Evolutionary conservation across 257 asterid genomes (phyloP).

Genomic region (Thymus mandschuricus): DNA sequence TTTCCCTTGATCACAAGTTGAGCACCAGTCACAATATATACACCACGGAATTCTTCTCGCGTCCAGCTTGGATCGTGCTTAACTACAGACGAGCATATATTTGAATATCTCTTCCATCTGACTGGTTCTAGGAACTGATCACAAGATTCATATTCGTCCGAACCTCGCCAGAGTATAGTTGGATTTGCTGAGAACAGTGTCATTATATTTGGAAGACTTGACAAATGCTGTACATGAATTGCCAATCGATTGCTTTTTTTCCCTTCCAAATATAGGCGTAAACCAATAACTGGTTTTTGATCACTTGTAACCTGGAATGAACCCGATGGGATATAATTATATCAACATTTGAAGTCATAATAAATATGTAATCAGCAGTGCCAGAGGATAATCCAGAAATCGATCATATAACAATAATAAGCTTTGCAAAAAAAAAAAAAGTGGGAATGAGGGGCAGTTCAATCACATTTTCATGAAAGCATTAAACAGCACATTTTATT

Average conservation of each 20-base stretch:
- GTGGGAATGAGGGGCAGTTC: background rate
- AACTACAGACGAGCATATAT: conserved; percentile 73
- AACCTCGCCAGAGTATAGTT: conserved; percentile 72
- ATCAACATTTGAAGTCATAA: conserved; percentile 6
- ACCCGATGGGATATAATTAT: conserved; percentile 13
- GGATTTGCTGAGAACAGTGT: conserved; percentile 39
- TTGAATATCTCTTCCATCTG: conserved; percentile 81
- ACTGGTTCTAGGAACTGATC: conserved; percentile 86
- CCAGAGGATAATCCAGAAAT: conserved; percentile 9
- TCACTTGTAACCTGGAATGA: conserved; percentile 71
- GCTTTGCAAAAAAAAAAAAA: background rate
- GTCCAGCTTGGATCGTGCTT: conserved; percentile 82
- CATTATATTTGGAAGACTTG: conserved; percentile 81
- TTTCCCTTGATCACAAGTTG: conserved; percentile 80
- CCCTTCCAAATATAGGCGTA: conserved; percentile 91
- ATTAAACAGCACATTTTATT: background rate
- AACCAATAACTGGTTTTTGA: conserved; percentile 78
- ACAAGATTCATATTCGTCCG: conserved; percentile 66
- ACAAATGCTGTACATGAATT: conserved; percentile 86
- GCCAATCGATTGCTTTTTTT: conserved; percentile 86
- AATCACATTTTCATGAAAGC: background rate
- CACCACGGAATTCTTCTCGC: conserved; percentile 57
- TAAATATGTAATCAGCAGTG: conserved; percentile 3
- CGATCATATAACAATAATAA: conserved; percentile 4
- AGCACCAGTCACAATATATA: conserved; percentile 83